Percentiles rank a stretch among this genome's conserved stretches.
phyloP scores from a whole-genome alignment of 305 asterid genomes.

The Solanum hybrid region DNA sequence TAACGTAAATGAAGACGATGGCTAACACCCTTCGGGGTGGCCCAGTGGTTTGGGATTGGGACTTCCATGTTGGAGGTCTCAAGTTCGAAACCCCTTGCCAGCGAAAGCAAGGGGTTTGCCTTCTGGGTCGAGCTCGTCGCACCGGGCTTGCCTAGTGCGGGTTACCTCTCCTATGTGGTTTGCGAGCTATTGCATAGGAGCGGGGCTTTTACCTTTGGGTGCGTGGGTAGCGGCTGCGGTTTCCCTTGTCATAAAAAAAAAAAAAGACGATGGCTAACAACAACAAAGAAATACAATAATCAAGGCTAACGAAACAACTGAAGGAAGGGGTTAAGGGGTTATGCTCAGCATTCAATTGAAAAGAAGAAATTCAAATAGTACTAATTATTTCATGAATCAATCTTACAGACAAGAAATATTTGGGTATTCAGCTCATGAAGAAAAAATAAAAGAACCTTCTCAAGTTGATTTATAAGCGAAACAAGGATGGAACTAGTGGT shows the following conservation, averaged over 20 bases:
- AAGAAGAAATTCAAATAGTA: background rate
- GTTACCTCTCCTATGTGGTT: too few relatives aligned
- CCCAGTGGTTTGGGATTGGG: too few relatives aligned
- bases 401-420: background rate
- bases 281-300: background rate
- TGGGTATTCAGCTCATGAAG: background rate
- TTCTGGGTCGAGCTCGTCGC: too few relatives aligned
- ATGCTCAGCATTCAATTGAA: background rate
- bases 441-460: slow-evolving; percentile 40
- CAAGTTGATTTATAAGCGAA: slow-evolving; percentile 82
- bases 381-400: background rate
- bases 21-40: background rate
- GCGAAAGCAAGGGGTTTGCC: too few relatives aligned
- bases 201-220: too few relatives aligned
- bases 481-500: slow-evolving; percentile 60
- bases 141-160: too few relatives aligned
- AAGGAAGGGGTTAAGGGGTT: background rate
- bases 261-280: background rate
- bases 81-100: too few relatives aligned
- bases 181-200: too few relatives aligned
- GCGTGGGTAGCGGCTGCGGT: too few relatives aligned
- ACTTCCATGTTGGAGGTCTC: too few relatives aligned
- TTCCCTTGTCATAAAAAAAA: too few relatives aligned
- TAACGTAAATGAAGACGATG: background rate
- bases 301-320: background rate